These are phyloP conservation scores for Cercospora nicotianae DNA, from an alignment of 2,329 filamentous ascomycete species.

Conservation along the genomic window DNA sequence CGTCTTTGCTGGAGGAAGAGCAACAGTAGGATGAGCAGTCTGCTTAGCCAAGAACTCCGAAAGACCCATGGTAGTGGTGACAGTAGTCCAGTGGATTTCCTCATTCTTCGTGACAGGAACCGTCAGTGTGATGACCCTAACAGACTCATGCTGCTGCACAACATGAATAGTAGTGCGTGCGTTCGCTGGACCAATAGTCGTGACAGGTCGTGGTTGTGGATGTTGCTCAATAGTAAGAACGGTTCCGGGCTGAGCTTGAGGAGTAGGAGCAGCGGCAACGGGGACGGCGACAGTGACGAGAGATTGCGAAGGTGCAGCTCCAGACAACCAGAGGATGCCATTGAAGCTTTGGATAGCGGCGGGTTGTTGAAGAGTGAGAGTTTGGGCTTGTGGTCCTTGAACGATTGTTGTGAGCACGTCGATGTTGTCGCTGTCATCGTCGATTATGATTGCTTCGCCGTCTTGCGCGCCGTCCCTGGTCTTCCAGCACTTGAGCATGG, in stretches of 20 bases:
- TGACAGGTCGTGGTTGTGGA: not conserved
- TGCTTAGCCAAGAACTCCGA: constrained; percentile 1
- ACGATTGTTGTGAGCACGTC: not conserved
- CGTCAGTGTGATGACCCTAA: not conserved
- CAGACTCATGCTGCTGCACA: not conserved
- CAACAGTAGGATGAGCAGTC: not conserved
- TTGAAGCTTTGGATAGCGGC: not conserved
- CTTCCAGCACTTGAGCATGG: constrained; percentile 4
- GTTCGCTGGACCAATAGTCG: not conserved
- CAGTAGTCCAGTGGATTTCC: not conserved
- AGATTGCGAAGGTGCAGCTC: not conserved
- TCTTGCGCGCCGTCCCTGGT: not conserved
- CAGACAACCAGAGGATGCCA: not conserved
- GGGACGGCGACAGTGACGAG: not conserved
- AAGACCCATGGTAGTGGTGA: constrained; percentile 3
- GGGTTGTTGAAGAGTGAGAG: not conserved
- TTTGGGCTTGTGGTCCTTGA: not conserved
- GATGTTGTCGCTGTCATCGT: not conserved
- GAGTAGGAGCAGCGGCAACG: not conserved
- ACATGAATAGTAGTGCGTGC: not conserved
- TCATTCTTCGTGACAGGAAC: not conserved
- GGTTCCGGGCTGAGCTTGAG: not conserved
- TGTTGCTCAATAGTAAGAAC: not conserved
- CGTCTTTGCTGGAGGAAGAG: not conserved
- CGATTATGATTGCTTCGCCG: not conserved